Evolutionary conservation across 1,139 yeast species (phyloP).

Genomic region (Suhomyces bribrorum): DNA sequence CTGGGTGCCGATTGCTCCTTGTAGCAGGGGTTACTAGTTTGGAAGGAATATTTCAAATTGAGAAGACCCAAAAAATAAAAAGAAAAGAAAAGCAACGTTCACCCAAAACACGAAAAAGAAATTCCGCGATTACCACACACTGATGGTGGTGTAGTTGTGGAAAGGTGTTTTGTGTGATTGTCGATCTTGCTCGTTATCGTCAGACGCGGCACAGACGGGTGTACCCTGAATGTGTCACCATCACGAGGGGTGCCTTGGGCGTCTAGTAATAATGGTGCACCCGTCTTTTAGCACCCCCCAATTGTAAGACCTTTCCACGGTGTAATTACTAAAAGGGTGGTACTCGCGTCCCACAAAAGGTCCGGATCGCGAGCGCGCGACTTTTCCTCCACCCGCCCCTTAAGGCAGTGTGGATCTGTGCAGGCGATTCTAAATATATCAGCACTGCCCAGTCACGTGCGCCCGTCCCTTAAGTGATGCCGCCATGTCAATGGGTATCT

Average conservation of each 20-base stretch:
- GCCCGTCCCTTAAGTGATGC: background rate
- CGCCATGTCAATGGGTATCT: too few species aligned
- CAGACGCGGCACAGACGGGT: slow-evolving; percentile 6
- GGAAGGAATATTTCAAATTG: slow-evolving; percentile 11
- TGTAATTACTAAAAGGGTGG: too few species aligned
- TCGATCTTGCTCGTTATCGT: slow-evolving; percentile 1
- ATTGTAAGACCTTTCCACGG: too few species aligned
- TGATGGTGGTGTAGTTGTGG: too few species aligned
- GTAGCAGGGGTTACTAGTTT: slow-evolving; percentile 10
- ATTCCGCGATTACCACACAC: slow-evolving; percentile 8
- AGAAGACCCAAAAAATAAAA: background rate
- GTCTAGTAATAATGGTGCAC: too few species aligned
- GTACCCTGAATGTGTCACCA: too few species aligned
- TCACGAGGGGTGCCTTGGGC: too few species aligned
- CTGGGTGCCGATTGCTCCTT: slow-evolving; percentile 11
- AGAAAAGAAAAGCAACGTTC: slow-evolving; percentile 9
- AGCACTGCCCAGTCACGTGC: background rate
- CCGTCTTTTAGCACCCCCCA: too few species aligned
- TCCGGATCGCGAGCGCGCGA: slow-evolving; percentile 2
- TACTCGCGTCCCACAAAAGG: too few species aligned
- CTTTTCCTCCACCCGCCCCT: background rate
- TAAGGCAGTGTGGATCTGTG: slow-evolving; percentile 1
- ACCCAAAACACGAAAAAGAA: slow-evolving; percentile 12
- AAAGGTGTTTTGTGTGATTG: slow-evolving; percentile 6
- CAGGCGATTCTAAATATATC: background rate